Evolutionary conservation across 306 rosid species (phyloP).

Genomic region (Cucumis cinereus): DNA sequence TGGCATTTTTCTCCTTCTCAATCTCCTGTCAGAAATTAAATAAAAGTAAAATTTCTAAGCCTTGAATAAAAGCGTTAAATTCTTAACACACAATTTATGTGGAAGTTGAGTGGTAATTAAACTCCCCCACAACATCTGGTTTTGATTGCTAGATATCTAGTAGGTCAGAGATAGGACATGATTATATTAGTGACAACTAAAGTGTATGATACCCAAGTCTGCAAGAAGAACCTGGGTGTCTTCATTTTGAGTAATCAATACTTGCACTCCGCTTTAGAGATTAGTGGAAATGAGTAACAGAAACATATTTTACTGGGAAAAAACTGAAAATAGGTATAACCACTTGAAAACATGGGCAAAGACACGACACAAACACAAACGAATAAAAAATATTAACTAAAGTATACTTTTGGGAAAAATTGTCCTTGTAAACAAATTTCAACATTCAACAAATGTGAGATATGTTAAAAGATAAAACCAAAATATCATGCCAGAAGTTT

Average conservation of each 20-base stretch:
- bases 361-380: background rate
- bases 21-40: conserved; percentile 47
- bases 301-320: background rate
- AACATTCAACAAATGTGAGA: background rate
- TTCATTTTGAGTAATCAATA: background rate
- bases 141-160: background rate
- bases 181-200: background rate
- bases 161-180: background rate
- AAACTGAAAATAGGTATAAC: background rate
- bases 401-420: background rate
- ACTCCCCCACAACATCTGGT: background rate
- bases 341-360: background rate
- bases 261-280: background rate
- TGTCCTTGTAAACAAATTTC: background rate
- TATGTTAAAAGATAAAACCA: background rate
- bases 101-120: background rate
- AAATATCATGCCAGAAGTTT: background rate
- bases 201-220: background rate
- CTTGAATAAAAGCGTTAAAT: background rate
- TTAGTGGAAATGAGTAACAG: background rate
- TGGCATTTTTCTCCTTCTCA: conserved; percentile 87
- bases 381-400: background rate
- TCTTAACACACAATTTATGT: background rate
- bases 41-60: conserved; percentile 18
- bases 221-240: background rate